Conservation (phyloP, 768 basidiomycete species). For the Clitopilus hobsonii region DNA sequence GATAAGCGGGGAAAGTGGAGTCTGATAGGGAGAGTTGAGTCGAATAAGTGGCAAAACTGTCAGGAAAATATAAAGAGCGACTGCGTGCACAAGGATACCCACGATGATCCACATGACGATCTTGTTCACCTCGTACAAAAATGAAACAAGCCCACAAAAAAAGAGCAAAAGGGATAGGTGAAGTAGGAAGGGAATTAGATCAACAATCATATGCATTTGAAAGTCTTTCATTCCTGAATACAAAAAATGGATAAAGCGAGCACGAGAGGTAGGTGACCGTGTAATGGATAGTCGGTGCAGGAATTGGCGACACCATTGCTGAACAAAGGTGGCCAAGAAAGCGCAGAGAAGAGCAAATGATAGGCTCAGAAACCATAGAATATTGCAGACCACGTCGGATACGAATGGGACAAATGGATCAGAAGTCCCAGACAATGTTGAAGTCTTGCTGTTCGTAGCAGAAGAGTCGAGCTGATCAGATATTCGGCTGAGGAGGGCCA, state of each 20-base stretch:
- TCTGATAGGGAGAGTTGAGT: conserved; percentile 29
- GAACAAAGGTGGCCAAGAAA: not conserved
- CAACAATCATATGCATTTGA: not conserved
- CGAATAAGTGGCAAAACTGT: conserved; percentile 27
- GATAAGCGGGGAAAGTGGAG: conserved; percentile 25
- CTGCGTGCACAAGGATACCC: conserved; percentile 1
- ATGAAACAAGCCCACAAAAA: not conserved
- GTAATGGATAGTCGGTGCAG: conserved; percentile 16
- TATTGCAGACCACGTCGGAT: too few species aligned
- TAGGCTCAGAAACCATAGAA: not conserved
- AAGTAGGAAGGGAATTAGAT: not conserved
- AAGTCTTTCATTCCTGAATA: not conserved
- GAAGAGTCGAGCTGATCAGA: not conserved
- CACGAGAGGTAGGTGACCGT: not conserved
- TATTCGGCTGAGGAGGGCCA: not conserved
- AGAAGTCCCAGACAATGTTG: not conserved
- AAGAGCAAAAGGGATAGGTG: not conserved
- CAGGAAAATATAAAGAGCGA: conserved; percentile 23
- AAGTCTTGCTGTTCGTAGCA: too few species aligned
- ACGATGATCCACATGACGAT: not conserved
- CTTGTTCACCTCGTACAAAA: not conserved
- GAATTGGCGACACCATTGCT: conserved; percentile 8
- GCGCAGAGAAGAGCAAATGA: not conserved
- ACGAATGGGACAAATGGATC: too few species aligned
- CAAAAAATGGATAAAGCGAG: not conserved